A percentile compares a stretch with the other conserved stretches of the same genome.
Conservation (phyloP, 108 stramenopile species). For the Cyclotella kingstonii region DNA sequence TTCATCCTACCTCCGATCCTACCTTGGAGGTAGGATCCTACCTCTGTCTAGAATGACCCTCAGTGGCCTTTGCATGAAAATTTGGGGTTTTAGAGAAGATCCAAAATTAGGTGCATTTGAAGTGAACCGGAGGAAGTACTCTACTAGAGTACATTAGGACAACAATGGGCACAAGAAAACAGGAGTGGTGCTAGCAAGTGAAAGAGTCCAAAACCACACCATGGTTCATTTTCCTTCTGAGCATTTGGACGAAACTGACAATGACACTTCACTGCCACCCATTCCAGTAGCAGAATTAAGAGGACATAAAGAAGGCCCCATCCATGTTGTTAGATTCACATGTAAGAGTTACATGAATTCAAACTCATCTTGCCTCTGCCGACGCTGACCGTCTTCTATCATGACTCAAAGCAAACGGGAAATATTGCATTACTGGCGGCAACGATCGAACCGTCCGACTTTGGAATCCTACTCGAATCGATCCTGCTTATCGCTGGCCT, state of each 20-base stretch:
- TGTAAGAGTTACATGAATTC: slow-evolving; percentile 1
- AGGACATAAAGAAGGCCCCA: slow-evolving; percentile 62
- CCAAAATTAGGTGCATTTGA: too few relatives aligned
- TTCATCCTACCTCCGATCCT: too few relatives aligned
- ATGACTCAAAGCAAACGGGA: slow-evolving; percentile 58
- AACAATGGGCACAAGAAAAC: not conserved
- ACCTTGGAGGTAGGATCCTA: too few relatives aligned
- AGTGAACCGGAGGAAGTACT: too few relatives aligned
- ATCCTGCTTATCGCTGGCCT: slow-evolving; percentile 61
- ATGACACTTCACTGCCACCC: slow-evolving; percentile 14
- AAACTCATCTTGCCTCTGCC: too few relatives aligned
- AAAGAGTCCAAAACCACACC: too few relatives aligned
- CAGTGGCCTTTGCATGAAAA: too few relatives aligned
- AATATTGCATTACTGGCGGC: slow-evolving; percentile 78
- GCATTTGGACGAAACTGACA: not conserved
- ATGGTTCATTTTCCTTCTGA: too few relatives aligned
- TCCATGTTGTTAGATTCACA: slow-evolving; percentile 53
- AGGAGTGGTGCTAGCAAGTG: too few relatives aligned
- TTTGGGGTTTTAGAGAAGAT: too few relatives aligned
- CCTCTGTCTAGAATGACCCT: too few relatives aligned
- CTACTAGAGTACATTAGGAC: too few relatives aligned
- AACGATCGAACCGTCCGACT: slow-evolving; percentile 74
- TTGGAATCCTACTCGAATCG: slow-evolving; percentile 82
- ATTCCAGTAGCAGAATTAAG: slow-evolving; percentile 51
- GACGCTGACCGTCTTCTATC: not conserved